Conservation (phyloP, 2,329 filamentous ascomycete species). For the Diaporthe amygdali region DNA sequence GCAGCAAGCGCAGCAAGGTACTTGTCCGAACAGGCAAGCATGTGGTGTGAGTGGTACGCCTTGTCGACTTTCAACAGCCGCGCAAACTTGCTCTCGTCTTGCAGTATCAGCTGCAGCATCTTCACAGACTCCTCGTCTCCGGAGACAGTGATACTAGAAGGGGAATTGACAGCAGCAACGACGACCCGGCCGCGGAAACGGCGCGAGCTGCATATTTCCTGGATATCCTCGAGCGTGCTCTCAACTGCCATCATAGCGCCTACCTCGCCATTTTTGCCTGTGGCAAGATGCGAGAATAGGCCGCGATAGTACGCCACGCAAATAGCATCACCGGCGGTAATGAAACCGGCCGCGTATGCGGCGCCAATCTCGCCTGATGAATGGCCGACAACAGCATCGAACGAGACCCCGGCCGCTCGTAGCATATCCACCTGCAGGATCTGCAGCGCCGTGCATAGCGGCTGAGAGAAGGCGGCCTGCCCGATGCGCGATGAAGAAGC, state of each 20-base stretch:
- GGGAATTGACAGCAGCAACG: constrained; percentile 35
- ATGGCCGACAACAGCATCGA: constrained; percentile 34
- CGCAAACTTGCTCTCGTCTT: constrained; percentile 33
- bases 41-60: constrained; percentile 47
- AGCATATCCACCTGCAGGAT: constrained; percentile 42
- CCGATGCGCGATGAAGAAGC: constrained; percentile 16
- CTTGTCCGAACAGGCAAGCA: constrained; percentile 28
- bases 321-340: constrained; percentile 29
- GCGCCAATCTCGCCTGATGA: constrained; percentile 29
- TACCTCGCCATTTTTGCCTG: constrained; percentile 5
- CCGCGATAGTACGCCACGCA: constrained; percentile 31
- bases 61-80: constrained; percentile 37
- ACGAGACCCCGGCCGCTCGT: constrained; percentile 23
- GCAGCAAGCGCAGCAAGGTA: constrained; percentile 10
- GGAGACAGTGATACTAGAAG: constrained; percentile 32
- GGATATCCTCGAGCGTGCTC: constrained; percentile 5
- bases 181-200: constrained; percentile 30
- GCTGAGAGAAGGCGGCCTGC: constrained; percentile 14
- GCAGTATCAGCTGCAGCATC: constrained; percentile 28
- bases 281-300: neutral
- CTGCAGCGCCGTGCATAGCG: constrained; percentile 45
- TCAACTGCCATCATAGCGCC: constrained; percentile 11
- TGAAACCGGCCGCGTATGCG: neutral
- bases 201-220: constrained; percentile 15
- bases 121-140: constrained; percentile 35